Percentiles rank a stretch among this genome's conserved stretches.
These are phyloP conservation scores for Fraxinus greggii DNA, from an alignment of 305 asterid genomes.

Conservation along the genomic window DNA sequence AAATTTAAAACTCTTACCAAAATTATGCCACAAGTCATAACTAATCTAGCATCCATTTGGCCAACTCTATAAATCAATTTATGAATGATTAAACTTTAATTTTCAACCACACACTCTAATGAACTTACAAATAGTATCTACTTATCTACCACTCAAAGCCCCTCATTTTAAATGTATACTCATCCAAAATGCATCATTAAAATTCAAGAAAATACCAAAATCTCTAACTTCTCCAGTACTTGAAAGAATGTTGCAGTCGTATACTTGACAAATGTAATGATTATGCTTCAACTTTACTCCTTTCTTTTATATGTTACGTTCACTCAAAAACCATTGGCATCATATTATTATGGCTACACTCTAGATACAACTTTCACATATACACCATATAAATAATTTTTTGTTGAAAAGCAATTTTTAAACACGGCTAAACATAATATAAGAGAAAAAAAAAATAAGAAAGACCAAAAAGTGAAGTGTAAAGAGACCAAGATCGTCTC, in stretches of 20 bases:
- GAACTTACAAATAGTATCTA: not conserved
- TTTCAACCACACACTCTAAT: not conserved
- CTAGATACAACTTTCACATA: not conserved
- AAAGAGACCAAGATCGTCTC: not conserved
- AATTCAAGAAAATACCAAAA: conserved; percentile 10
- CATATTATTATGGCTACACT: not conserved
- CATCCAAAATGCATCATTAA: conserved; percentile 17
- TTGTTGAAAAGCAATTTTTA: not conserved
- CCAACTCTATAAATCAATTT: not conserved
- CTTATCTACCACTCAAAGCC: not conserved
- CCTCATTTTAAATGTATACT: not conserved
- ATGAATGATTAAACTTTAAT: not conserved
- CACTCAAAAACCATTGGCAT: not conserved
- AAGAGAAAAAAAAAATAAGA: not conserved
- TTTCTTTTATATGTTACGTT: not conserved
- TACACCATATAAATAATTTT: not conserved
- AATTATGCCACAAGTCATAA: not conserved
- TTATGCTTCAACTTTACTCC: conserved; percentile 13
- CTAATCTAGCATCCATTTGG: not conserved
- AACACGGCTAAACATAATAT: not conserved
- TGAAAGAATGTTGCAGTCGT: not conserved
- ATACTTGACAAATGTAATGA: not conserved
- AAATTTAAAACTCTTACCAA: not conserved
- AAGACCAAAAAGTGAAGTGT: not conserved
- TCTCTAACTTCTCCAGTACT: conserved; percentile 11